These are phyloP conservation scores for Aspergillus quadricinctus DNA, from an alignment of 2,329 filamentous ascomycete species.

Conservation along the genomic window DNA sequence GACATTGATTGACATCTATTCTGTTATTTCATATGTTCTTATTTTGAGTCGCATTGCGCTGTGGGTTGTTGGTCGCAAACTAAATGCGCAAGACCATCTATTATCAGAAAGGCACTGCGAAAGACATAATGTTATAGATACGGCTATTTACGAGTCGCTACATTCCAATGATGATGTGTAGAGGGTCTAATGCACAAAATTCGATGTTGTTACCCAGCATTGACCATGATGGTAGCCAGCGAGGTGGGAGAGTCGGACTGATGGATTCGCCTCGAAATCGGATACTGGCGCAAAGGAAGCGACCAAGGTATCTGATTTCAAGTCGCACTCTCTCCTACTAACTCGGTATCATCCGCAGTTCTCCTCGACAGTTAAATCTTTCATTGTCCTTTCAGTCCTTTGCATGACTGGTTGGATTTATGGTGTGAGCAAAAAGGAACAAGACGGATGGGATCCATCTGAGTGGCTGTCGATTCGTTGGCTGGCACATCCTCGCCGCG, in stretches of 20 bases:
- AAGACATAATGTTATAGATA: neutral
- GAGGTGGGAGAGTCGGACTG: neutral
- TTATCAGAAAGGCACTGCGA: neutral
- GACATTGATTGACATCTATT: neutral
- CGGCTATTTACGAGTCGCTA: neutral
- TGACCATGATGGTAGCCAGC: neutral
- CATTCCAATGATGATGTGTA: neutral
- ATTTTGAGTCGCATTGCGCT: conserved; percentile 5
- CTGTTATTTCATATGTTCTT: neutral
- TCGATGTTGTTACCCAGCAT: neutral
- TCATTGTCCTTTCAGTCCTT: neutral
- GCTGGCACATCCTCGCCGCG: conserved; percentile 22
- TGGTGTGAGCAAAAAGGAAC: neutral
- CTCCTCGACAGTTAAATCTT: neutral
- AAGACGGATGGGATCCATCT: neutral
- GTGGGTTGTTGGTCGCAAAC: neutral
- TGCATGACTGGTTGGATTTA: neutral
- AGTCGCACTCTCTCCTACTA: neutral
- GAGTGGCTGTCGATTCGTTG: conserved; percentile 18
- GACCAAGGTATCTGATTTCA: neutral
- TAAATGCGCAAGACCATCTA: conserved; percentile 1
- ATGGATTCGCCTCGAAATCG: neutral
- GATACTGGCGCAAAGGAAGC: neutral
- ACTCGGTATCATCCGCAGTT: neutral
- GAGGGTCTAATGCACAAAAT: neutral